These are phyloP conservation scores for Ogataea pignaliae DNA, from an alignment of 805 yeast species.

Conservation along the genomic window DNA sequence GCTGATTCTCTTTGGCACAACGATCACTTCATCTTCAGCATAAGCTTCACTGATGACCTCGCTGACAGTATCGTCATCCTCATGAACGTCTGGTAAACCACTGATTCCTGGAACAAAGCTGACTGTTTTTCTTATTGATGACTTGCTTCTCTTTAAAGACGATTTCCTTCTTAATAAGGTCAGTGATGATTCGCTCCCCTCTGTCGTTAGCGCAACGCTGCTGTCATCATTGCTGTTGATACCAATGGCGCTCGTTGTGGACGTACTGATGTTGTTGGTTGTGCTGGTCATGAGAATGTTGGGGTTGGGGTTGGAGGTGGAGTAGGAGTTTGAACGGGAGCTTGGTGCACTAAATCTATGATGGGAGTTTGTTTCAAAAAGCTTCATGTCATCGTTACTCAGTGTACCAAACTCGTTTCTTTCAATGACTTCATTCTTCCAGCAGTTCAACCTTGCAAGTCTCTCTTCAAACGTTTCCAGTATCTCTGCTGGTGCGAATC, in stretches of 20 bases:
- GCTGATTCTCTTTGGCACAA: constrained; percentile 24
- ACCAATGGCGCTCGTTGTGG: neutral
- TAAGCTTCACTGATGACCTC: constrained; percentile 40
- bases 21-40: constrained; percentile 24
- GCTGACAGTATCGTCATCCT: constrained; percentile 33
- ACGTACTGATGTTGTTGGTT: constrained; percentile 10
- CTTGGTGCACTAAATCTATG: constrained; percentile 9
- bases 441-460: constrained; percentile 85
- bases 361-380: constrained; percentile 21
- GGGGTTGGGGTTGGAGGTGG: too few species aligned
- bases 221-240: neutral
- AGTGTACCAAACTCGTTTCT: constrained; percentile 22
- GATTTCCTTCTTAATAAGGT: constrained; percentile 20
- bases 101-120: constrained; percentile 24
- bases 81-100: constrained; percentile 11
- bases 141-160: constrained; percentile 22
- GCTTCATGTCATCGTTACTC: constrained; percentile 23
- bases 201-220: neutral
- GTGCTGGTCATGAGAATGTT: neutral
- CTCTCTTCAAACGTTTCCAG: constrained; percentile 89
- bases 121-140: constrained; percentile 25
- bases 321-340: too few species aligned
- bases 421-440: constrained; percentile 78
- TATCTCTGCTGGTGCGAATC: constrained; percentile 96
- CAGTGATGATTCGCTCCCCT: constrained; percentile 16